phyloP scores from a whole-genome alignment of 257 asterid species.

The Buddleja alternifolia region DNA sequence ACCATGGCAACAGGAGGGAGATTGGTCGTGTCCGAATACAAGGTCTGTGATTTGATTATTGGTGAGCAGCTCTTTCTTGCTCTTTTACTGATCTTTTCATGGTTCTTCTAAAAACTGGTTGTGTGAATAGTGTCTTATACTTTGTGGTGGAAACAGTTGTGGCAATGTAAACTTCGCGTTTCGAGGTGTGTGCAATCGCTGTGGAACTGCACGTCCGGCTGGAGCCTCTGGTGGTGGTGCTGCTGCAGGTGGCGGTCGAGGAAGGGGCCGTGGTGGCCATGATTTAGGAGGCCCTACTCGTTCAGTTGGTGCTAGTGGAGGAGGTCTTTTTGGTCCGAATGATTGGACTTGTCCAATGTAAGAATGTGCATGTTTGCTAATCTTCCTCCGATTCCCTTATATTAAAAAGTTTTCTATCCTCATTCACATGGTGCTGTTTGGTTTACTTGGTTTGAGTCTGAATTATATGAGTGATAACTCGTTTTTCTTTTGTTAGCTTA shows the following conservation, averaged over 20 bases:
- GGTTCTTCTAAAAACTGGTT: constrained; percentile 18
- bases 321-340: constrained; percentile 97
- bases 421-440: background rate
- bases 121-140: constrained; percentile 35
- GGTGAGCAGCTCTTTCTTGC: constrained; percentile 97
- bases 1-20: constrained; percentile 98
- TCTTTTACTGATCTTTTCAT: constrained; percentile 32
- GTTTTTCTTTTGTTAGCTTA: no score
- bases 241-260: constrained; percentile 85
- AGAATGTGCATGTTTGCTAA: constrained; percentile 29
- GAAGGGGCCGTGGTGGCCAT: constrained; percentile 77
- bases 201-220: constrained; percentile 97
- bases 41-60: constrained; percentile 99
- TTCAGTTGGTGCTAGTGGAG: constrained; percentile 71
- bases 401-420: background rate
- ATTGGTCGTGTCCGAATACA: constrained; percentile 96
- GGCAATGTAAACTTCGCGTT: constrained; percentile 97
- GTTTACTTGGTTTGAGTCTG: constrained; percentile 10
- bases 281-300: constrained; percentile 69
- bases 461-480: no score
- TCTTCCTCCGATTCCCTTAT: background rate
- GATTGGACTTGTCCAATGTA: constrained; percentile 99
- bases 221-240: constrained; percentile 81
- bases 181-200: constrained; percentile 98
- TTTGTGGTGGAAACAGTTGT: constrained; percentile 68